Base-by-base conservation (phyloP, 73 alveolate genomes). In the Symbiodinium natans region DNA sequence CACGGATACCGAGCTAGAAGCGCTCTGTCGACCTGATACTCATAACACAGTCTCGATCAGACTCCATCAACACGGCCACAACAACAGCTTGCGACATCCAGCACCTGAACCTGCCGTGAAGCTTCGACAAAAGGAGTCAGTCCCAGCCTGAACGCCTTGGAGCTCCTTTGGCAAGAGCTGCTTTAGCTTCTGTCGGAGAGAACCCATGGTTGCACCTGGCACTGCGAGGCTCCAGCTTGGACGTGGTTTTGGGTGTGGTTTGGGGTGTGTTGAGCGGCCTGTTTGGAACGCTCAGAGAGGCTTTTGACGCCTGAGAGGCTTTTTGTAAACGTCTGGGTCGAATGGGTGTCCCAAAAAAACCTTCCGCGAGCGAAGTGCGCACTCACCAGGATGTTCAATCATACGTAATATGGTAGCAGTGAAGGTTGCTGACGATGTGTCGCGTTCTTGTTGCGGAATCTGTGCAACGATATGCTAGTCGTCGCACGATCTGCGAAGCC, bases 121-220 rank as follows among this genome's bases (percentile, higher is more conserved):
- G n/a, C n/a, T n/a, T n/a, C n/a, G n/a, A n/a, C n/a, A n/a, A n/a
- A n/a, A n/a, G n/a, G n/a, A n/a, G n/a, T n/a, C n/a, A n/a, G n/a
- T n/a, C n/a, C n/a, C n/a, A 15, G 82, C 82, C 82, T 40, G 21
- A 34, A 21, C 71, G 36, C 68, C 68, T 83, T 88, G 95, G 73
- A 88, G 73, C 42, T 88, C 95, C 40, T 88, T 88, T 41, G 95
- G 95, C 85, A 88, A n/a, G 36, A 88, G 73, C 43, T 88, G 85
- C 86, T 86, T 83, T 11, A 88, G 95, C 74, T 88, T 88, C 43
- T 88, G 86, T 9, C 95, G 95, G 42, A 88, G 36, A 8, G 86
- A 19, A 15, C 95, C 95, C 86, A 59, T 36, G 11, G 83, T 82
- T 52, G 68, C 68, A 38, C 95, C 95, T 88, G 84, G 94, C 83